Percentiles rank a stretch among this genome's conserved stretches.
phyloP scores from a whole-genome alignment of 73 alveolate species.

The Blepharisma stoltei region DNA sequence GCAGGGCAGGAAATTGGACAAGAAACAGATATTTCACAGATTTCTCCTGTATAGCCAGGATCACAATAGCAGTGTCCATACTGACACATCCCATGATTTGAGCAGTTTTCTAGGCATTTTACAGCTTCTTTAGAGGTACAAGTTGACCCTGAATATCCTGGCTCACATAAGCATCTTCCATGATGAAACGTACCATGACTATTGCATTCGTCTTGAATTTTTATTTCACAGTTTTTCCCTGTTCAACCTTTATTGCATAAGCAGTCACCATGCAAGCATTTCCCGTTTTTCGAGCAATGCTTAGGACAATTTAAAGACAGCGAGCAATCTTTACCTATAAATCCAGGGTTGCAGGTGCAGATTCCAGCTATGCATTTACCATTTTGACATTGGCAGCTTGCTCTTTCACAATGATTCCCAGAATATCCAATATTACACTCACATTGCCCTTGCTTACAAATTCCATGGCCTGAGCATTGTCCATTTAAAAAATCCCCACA shows the following conservation, averaged over 20 bases:
- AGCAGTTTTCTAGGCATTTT: background rate
- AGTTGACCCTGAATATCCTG: background rate
- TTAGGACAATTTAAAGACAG: background rate
- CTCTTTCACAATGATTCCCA: background rate
- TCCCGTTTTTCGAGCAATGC: background rate
- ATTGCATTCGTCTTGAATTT: constrained; percentile 11
- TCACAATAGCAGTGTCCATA: constrained; percentile 4
- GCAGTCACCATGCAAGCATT: background rate
- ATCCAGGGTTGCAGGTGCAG: no score
- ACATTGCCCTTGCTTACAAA: background rate
- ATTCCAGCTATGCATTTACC: no score
- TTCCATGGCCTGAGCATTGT: constrained; percentile 25
- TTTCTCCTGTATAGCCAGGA: background rate
- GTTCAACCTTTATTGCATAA: background rate
- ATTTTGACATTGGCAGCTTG: no score
- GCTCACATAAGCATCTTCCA: background rate
- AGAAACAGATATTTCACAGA: background rate
- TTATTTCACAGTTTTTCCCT: constrained; percentile 14
- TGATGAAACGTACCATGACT: background rate
- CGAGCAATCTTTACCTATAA: no score
- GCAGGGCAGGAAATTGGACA: background rate
- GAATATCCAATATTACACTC: background rate
- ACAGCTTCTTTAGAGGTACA: background rate
- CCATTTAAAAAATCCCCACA: background rate
- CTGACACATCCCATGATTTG: background rate